Conservation (phyloP, 257 asterid species). For the Coffea canephora region DNA sequence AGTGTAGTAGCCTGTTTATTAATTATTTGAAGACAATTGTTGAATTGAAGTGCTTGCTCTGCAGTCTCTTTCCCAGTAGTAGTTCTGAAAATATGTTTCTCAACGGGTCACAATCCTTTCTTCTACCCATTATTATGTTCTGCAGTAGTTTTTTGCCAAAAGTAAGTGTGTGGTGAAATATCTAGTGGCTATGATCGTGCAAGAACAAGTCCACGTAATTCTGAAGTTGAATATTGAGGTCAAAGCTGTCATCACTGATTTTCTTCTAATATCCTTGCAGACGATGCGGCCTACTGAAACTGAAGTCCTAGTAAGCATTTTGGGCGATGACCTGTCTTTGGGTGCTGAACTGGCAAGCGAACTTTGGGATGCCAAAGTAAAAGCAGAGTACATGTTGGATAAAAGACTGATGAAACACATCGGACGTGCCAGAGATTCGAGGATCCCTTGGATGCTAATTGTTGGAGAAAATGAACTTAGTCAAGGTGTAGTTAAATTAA, state of each 20-base stretch:
- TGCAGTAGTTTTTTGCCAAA: neutral
- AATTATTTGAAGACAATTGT: neutral
- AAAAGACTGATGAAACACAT: constrained; percentile 62
- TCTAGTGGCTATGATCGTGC: no score
- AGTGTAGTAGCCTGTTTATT: neutral
- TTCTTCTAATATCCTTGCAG: constrained; percentile 29
- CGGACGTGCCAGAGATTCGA: constrained; percentile 58
- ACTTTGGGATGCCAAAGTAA: constrained; percentile 69
- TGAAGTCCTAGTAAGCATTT: constrained; percentile 79
- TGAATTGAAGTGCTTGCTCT: neutral
- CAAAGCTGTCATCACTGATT: neutral
- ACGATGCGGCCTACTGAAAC: constrained; percentile 77
- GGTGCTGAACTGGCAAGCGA: constrained; percentile 70
- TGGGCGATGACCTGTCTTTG: constrained; percentile 62
- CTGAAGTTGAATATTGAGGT: neutral
- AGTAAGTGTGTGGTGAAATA: neutral
- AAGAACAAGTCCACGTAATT: neutral
- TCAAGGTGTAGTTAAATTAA: constrained; percentile 59
- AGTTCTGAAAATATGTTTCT: neutral
- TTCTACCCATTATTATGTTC: neutral
- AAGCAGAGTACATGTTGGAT: constrained; percentile 64
- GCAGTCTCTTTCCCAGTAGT: neutral
- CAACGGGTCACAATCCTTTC: neutral
- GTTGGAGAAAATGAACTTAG: constrained; percentile 68
- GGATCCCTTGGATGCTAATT: constrained; percentile 77